Base-by-base conservation (phyloP, 768 basidiomycete genomes). In the Lactarius quietus region DNA sequence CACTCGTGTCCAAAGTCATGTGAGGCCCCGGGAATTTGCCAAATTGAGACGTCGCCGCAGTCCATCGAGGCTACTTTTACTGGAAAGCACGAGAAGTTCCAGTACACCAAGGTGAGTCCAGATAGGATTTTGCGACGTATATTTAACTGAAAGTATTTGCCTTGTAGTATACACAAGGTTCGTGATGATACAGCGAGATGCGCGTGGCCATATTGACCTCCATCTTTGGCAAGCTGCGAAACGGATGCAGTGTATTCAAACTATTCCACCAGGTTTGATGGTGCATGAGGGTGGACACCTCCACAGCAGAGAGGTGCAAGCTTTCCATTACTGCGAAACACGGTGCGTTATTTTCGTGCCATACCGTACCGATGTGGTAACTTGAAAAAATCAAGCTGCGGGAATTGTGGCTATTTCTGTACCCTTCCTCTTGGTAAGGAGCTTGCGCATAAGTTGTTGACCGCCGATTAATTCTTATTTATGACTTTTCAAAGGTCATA, bases 11-110 rank as follows among this genome's bases (percentile, higher is more conserved):
- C 69, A 17, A 71, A 76, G 0, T 43, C 75, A 3, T 88, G 86
- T 63, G 67, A 74, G 20, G 75, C 79, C 0, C 69, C 71, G 1
- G 86, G 87, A 3, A 82, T 81, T 23, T 88, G 86, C 62, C 78
- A 85, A 54, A 86, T 87, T 17, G 81, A 86, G 59, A 84, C 81
- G 0, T 76, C 80, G 0, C 86, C 86, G 0, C 81, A 83, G 59
- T 82, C 85, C 0, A 80, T 88, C 38, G 82, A 86, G 69, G 83
- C 85, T 6, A 86, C 84, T 0, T 88, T 87, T 67, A 81, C 80
- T 0, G 87, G 86, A 0, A 76, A 73, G 63, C 82, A 86, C 57
- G 83, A 86, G 64, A 85, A 81, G 1, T 88, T 86, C 69, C 81
- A 84, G 69, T 88, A 84, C 58, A 88, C 87, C 0, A 87, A 87